Evolutionary conservation across 768 basidiomycete species (phyloP).

Genomic region (Calvatia gigantea): DNA sequence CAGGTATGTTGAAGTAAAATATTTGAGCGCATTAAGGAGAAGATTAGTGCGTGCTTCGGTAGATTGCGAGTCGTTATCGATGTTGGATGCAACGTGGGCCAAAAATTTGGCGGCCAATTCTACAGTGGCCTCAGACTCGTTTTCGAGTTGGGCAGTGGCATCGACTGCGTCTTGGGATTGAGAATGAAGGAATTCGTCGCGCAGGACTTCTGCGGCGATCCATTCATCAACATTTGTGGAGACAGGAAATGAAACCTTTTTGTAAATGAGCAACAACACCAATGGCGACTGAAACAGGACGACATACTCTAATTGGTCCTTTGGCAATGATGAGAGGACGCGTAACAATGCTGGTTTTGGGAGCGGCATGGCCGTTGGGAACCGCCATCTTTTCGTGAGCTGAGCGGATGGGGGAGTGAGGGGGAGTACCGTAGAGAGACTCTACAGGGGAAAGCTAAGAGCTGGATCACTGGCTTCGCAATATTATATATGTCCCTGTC

Average conservation of each 20-base stretch:
- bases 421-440: conserved; percentile 20
- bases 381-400: conserved; percentile 32
- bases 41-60: conserved; percentile 54
- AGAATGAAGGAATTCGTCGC: conserved; percentile 80
- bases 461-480: conserved; percentile 19
- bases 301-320: conserved; percentile 51
- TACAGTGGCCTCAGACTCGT: conserved; percentile 61
- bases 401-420: conserved; percentile 16
- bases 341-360: conserved; percentile 36
- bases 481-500: conserved; percentile 39
- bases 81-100: conserved; percentile 63
- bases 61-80: conserved; percentile 53
- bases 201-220: conserved; percentile 88
- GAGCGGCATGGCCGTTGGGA: conserved; percentile 34
- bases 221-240: conserved; percentile 80
- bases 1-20: conserved; percentile 79
- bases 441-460: conserved; percentile 22
- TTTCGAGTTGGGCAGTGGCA: conserved; percentile 47
- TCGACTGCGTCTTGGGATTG: conserved; percentile 58
- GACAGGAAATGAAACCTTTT: conserved; percentile 82
- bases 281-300: neutral
- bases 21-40: conserved; percentile 69
- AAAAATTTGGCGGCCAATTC: conserved; percentile 85
- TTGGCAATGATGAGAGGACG: conserved; percentile 46
- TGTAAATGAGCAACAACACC: conserved; percentile 8